Conservation (phyloP, 306 rosid species). For the Citrullus amarus region DNA sequence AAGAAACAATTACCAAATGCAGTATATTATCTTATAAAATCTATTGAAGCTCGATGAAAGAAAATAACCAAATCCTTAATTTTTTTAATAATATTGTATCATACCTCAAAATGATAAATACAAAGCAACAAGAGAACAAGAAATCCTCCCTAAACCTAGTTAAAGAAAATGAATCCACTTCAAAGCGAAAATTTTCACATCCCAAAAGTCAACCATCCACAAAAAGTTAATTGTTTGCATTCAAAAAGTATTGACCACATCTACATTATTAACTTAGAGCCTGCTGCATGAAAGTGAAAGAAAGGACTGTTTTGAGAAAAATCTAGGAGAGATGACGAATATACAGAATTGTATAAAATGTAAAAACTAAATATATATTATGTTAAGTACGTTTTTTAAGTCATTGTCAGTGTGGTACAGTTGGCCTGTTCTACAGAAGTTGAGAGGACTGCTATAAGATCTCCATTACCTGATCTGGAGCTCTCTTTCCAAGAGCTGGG, state of each 20-base stretch:
- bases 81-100: neutral
- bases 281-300: neutral
- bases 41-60: neutral
- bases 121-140: neutral
- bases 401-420: neutral
- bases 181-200: neutral
- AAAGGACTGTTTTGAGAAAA: neutral
- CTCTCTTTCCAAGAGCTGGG: slow-evolving; percentile 47
- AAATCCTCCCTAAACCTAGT: neutral
- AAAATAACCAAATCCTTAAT: neutral
- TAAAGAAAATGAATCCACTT: neutral
- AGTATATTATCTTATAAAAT: neutral
- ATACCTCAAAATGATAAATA: neutral
- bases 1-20: neutral
- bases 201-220: neutral
- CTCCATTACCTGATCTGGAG: slow-evolving; percentile 71
- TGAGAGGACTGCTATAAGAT: neutral
- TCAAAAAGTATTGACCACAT: neutral
- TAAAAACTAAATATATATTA: neutral
- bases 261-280: neutral
- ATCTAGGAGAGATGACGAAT: neutral
- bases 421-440: neutral
- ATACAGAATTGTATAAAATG: neutral
- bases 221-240: neutral
- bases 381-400: neutral